phyloP scores from a whole-genome alignment of 495 filamentous ascomycete species.

The Penicillium samsonianum region DNA sequence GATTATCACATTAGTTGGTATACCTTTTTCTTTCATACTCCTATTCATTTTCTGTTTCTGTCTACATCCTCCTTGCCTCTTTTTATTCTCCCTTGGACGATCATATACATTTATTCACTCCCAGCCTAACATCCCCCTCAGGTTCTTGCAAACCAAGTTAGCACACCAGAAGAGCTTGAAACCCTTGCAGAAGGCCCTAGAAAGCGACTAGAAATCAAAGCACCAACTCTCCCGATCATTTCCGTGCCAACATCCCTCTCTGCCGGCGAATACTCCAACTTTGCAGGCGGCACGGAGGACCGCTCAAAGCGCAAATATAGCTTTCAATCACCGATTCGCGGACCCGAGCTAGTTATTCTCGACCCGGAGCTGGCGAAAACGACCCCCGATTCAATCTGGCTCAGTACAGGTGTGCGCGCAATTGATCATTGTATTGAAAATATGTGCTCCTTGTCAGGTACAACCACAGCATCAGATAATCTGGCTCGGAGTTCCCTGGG shows the following conservation, averaged over 20 bases:
- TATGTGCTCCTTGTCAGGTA: slow-evolving; percentile 46
- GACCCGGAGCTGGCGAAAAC: slow-evolving; percentile 56
- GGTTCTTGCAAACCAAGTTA: slow-evolving; percentile 52
- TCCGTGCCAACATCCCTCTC: slow-evolving; percentile 65
- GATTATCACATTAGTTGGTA: slow-evolving; percentile 53
- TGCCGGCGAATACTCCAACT: slow-evolving; percentile 60
- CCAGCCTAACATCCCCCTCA: slow-evolving; percentile 9
- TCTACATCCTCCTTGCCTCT: background rate
- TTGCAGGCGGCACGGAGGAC: slow-evolving; percentile 59
- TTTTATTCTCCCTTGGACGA: background rate
- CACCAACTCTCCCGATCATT: slow-evolving; percentile 54
- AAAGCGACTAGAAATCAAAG: slow-evolving; percentile 36
- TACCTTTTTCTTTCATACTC: background rate
- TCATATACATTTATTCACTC: background rate
- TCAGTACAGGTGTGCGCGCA: slow-evolving; percentile 61
- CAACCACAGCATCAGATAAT: slow-evolving; percentile 42
- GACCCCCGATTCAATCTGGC: slow-evolving; percentile 61
- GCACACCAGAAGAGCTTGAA: slow-evolving; percentile 44
- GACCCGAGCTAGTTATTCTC: slow-evolving; percentile 57
- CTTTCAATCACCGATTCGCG: slow-evolving; percentile 49
- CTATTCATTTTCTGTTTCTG: background rate
- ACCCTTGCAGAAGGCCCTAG: slow-evolving; percentile 41
- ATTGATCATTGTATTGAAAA: slow-evolving; percentile 69
- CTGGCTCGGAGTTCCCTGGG: slow-evolving; percentile 47
- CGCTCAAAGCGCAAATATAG: slow-evolving; percentile 53